A percentile compares a stretch with the other conserved stretches of the same genome.
phyloP scores from a whole-genome alignment of 2,329 filamentous ascomycete genomes.

The Ophiostoma australiae region DNA sequence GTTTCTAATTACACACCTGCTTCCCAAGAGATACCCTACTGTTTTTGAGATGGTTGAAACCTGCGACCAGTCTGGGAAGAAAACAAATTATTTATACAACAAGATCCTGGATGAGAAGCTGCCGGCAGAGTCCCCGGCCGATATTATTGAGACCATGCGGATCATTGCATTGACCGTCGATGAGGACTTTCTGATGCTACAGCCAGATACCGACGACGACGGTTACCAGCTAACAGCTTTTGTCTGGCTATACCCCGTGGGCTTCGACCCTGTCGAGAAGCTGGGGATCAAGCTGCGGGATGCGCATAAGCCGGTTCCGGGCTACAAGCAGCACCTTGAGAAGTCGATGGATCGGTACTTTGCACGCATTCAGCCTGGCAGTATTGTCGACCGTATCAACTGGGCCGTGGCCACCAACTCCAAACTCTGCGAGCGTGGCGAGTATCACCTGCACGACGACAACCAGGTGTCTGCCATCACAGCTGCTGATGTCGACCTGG shows the following conservation, averaged over 20 bases:
- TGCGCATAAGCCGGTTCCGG: constrained; percentile 22
- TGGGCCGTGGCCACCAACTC: constrained; percentile 25
- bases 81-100: neutral
- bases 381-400: constrained; percentile 25
- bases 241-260: constrained; percentile 25
- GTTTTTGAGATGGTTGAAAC: constrained; percentile 9
- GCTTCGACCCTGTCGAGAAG: constrained; percentile 25
- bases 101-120: neutral
- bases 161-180: constrained; percentile 23
- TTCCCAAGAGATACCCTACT: constrained; percentile 24
- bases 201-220: constrained; percentile 22
- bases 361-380: constrained; percentile 18
- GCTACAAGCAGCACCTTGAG: constrained; percentile 26
- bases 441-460: constrained; percentile 24
- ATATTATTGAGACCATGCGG: constrained; percentile 18
- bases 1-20: constrained; percentile 23
- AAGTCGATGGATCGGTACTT: constrained; percentile 26
- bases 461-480: constrained; percentile 11
- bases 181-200: constrained; percentile 26
- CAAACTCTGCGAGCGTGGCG: constrained; percentile 24
- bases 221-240: constrained; percentile 23
- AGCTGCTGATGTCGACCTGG: constrained; percentile 16
- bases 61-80: neutral
- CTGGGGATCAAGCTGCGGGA: constrained; percentile 24
- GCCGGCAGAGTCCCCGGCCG: neutral